These are phyloP conservation scores for Poterioochromonas sp. DNA, from an alignment of 352 stramenopile genomes.

Conservation along the genomic window DNA sequence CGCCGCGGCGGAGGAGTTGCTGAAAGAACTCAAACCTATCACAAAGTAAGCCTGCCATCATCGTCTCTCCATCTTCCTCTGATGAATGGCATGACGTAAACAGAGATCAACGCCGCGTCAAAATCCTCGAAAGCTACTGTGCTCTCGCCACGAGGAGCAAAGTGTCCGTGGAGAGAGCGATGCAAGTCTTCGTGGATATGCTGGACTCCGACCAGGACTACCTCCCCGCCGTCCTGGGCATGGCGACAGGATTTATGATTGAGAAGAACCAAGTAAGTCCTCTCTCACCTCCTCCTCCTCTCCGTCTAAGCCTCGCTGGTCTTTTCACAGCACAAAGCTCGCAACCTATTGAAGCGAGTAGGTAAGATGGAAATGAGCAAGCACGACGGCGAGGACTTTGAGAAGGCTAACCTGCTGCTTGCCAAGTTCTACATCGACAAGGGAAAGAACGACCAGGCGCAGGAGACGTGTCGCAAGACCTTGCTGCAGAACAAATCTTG, in stretches of 20 bases:
- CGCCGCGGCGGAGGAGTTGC: constrained; percentile 66
- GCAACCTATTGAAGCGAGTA: constrained; percentile 86
- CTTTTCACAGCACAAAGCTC: constrained; percentile 59
- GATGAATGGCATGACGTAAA: background rate
- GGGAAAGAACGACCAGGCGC: background rate
- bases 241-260: constrained; percentile 77
- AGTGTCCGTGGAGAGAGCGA: constrained; percentile 70
- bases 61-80: background rate
- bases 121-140: constrained; percentile 71
- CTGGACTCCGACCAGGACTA: constrained; percentile 68
- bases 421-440: constrained; percentile 78
- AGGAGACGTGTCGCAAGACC: constrained; percentile 1
- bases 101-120: constrained; percentile 42
- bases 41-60: constrained; percentile 39
- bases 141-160: constrained; percentile 65
- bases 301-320: background rate
- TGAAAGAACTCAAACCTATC: constrained; percentile 60
- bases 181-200: constrained; percentile 76
- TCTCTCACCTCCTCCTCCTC: background rate
- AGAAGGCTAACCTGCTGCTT: constrained; percentile 79
- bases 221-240: constrained; percentile 73
- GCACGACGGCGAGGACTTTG: constrained; percentile 68
- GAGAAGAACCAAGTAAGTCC: constrained; percentile 61
- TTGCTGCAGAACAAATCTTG: constrained; percentile 18
- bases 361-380: constrained; percentile 65